These are phyloP conservation scores for Magnaporthiopsis poae DNA, from an alignment of 2,329 filamentous ascomycete genomes.

Conservation along the genomic window DNA sequence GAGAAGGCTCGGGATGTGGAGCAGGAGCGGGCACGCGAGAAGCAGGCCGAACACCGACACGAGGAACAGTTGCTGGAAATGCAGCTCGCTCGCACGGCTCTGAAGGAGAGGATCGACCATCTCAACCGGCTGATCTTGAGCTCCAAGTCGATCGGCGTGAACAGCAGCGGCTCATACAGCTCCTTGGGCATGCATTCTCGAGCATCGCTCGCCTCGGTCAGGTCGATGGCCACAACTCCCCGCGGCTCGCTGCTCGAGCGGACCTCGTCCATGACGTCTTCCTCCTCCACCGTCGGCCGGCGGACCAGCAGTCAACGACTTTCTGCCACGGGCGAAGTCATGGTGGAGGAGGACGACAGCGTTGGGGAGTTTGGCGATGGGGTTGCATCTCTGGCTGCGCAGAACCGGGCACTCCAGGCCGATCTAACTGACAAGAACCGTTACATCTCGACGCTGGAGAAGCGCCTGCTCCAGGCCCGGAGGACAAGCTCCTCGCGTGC, in stretches of 20 bases:
- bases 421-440: conserved; percentile 94
- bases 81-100: conserved; percentile 86
- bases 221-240: conserved; percentile 44
- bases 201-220: conserved; percentile 45
- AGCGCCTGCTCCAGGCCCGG: conserved; percentile 79
- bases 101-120: conserved; percentile 96
- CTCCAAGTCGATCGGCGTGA: conserved; percentile 91
- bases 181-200: conserved; percentile 55
- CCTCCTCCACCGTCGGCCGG: conserved; percentile 48
- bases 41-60: conserved; percentile 75
- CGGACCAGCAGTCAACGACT: conserved; percentile 37
- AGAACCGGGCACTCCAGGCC: conserved; percentile 85
- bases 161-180: conserved; percentile 63
- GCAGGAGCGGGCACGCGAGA: conserved; percentile 63
- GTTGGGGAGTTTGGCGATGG: conserved; percentile 79
- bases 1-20: conserved; percentile 55
- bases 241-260: conserved; percentile 48
- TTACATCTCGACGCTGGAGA: conserved; percentile 89
- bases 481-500: conserved; percentile 81
- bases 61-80: conserved; percentile 98
- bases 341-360: conserved; percentile 57
- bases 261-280: conserved; percentile 58
- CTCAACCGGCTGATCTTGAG: conserved; percentile 89
- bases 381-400: conserved; percentile 68
- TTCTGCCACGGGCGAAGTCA: conserved; percentile 26